Percentiles rank a stretch among this genome's conserved stretches.
Evolutionary conservation across 495 filamentous ascomycete species (phyloP).

Genomic region (Cercophora scortea): DNA sequence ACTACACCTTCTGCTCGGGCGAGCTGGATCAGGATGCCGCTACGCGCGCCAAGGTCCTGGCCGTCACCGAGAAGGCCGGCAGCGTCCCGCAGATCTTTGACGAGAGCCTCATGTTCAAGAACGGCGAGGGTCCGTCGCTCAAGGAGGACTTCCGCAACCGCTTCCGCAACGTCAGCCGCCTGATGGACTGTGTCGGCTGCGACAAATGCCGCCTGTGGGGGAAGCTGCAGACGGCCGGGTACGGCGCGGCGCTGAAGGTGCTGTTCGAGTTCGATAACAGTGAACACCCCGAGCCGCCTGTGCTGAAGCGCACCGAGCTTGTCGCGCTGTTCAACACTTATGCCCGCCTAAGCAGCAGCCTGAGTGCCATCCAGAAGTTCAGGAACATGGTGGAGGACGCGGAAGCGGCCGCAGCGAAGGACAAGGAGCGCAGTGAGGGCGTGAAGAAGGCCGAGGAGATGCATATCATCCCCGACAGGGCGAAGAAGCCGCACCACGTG

Average conservation of each 20-base stretch:
- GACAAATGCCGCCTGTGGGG: conserved; percentile 99
- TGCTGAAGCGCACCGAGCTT: conserved; percentile 78
- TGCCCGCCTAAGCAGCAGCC: conserved; percentile 69
- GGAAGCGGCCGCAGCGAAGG: conserved; percentile 29
- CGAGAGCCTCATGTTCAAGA: conserved; percentile 87
- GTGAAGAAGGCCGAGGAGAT: conserved; percentile 14
- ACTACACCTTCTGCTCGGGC: conserved; percentile 87
- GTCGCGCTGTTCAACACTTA: conserved; percentile 94
- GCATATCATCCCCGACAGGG: conserved; percentile 27
- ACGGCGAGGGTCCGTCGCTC: conserved; percentile 58
- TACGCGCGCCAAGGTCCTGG: conserved; percentile 71
- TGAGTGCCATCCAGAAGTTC: conserved; percentile 70
- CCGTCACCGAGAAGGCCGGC: conserved; percentile 59
- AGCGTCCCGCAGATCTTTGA: conserved; percentile 77
- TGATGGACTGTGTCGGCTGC: conserved; percentile 99
- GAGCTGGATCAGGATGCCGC: conserved; percentile 68
- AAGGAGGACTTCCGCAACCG: conserved; percentile 98
- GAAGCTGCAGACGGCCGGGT: conserved; percentile 92
- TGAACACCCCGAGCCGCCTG: conserved; percentile 60
- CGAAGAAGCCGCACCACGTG: conserved; percentile 37
- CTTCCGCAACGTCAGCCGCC: conserved; percentile 87
- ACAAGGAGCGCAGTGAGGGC: conserved; percentile 22
- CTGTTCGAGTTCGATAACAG: conserved; percentile 89
- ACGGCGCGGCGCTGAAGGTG: conserved; percentile 90
- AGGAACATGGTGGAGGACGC: conserved; percentile 56